Percentiles rank a stretch among this genome's conserved stretches.
These are phyloP conservation scores for Quercus cerris DNA, from an alignment of 306 rosid genomes.

Conservation along the genomic window DNA sequence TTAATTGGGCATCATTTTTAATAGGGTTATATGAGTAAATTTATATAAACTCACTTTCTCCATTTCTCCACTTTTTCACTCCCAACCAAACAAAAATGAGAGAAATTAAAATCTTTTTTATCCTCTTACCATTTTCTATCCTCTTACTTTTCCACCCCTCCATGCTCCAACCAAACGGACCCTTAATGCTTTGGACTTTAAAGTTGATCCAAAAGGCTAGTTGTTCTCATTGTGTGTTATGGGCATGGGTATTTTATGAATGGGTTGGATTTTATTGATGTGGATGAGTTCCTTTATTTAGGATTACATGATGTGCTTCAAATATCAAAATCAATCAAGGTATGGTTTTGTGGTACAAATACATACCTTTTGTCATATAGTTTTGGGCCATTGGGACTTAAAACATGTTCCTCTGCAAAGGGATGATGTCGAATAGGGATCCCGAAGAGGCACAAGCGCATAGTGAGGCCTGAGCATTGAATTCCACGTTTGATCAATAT, in stretches of 20 bases:
- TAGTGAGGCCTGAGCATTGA: conserved; percentile 66
- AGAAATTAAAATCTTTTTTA: too few relatives aligned
- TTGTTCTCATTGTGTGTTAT: conserved; percentile 68
- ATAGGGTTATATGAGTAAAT: too few relatives aligned
- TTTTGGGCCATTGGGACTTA: conserved; percentile 68
- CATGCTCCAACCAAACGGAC: too few relatives aligned
- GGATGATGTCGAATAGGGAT: conserved; percentile 50
- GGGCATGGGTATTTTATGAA: conserved; percentile 47
- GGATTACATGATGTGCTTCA: conserved; percentile 30
- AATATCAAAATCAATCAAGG: conserved; percentile 16
- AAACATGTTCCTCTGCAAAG: conserved; percentile 30
- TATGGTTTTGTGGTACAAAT: conserved; percentile 42
- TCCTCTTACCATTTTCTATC: too few relatives aligned
- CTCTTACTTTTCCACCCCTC: too few relatives aligned
- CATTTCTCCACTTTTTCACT: too few relatives aligned
- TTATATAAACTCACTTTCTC: too few relatives aligned
- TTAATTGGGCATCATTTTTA: too few relatives aligned
- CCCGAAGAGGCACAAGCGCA: conserved; percentile 74
- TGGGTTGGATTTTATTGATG: conserved; percentile 80
- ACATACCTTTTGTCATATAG: conserved; percentile 43
- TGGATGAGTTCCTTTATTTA: conserved; percentile 58
- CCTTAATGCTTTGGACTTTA: too few relatives aligned
- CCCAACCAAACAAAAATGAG: too few relatives aligned
- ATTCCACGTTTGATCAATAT: conserved; percentile 53
- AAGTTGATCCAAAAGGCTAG: conserved; percentile 63